These are phyloP conservation scores for Peronospora tabacina DNA, from an alignment of 352 stramenopile species.

Conservation along the genomic window DNA sequence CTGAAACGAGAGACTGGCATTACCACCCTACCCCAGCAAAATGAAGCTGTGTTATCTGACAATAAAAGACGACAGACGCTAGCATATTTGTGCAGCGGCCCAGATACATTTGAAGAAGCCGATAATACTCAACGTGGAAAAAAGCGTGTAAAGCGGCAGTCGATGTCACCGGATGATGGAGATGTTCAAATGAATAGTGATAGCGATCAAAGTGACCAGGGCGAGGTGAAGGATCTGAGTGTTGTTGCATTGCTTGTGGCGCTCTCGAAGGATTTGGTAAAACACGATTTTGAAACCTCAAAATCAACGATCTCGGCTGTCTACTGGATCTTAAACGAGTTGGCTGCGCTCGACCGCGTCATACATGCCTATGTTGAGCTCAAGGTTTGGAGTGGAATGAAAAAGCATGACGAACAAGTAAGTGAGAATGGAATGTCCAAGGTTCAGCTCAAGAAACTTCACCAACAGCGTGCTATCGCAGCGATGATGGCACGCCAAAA, in stretches of 20 bases:
- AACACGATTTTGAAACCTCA: slow-evolving; percentile 67
- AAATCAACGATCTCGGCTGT: slow-evolving; percentile 74
- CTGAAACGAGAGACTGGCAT: slow-evolving; percentile 31
- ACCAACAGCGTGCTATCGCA: slow-evolving; percentile 76
- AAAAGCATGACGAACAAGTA: slow-evolving; percentile 45
- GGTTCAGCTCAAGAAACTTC: slow-evolving; percentile 61
- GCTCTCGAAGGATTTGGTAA: slow-evolving; percentile 60
- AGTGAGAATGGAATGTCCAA: slow-evolving; percentile 60
- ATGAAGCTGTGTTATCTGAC: slow-evolving; percentile 32
- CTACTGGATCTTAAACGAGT: slow-evolving; percentile 73
- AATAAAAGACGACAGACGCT: slow-evolving; percentile 47
- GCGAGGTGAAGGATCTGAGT: slow-evolving; percentile 55
- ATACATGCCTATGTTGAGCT: slow-evolving; percentile 51
- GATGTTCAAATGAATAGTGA: slow-evolving; percentile 72
- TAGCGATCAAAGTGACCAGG: slow-evolving; percentile 45
- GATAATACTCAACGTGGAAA: slow-evolving; percentile 42
- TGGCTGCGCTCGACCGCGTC: slow-evolving; percentile 41
- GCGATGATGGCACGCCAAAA: slow-evolving; percentile 78
- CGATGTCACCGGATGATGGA: slow-evolving; percentile 36
- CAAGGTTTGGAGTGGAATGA: slow-evolving; percentile 56
- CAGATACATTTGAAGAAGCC: slow-evolving; percentile 53
- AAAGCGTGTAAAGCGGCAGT: slow-evolving; percentile 63
- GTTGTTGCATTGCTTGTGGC: slow-evolving; percentile 51
- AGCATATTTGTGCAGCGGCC: slow-evolving; percentile 42
- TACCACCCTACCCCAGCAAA: slow-evolving; percentile 9